Base-by-base conservation (phyloP, 2,329 filamentous ascomycete species). In the Dothiorella sarmentorum region DNA sequence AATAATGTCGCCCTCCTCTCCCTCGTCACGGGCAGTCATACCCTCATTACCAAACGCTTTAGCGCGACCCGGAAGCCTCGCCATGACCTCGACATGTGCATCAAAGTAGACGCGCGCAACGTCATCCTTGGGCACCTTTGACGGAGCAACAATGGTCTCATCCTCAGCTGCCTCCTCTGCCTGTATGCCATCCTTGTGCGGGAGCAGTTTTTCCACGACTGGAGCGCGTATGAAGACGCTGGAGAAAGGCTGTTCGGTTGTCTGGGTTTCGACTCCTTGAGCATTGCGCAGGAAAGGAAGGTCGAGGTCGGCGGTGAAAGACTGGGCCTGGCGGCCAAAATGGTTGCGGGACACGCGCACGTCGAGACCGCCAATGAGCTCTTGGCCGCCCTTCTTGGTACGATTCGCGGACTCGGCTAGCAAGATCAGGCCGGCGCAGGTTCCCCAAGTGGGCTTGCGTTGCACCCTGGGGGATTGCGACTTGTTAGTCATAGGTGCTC, bases 191-290 rank as follows among this genome's bases (percentile, higher is more conserved):
- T 75, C 67, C 52, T 69, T 68, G 33, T 77, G 73, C 5, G 76
- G 81, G 24, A 96, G 74, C 1, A 97, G 76, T 69, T 87, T 87
- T 72, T 97, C 92, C 1, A 99, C 93, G 0, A 97, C 88, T 0
- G 94, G 94, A 0, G 94, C 94, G 7, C 94, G 84, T 67, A 99
- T 99, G 73, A 99, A 99, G 29, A 97, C 88, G 1, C 87, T 90
- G 2, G 85, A 84, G 69, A 95, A 97, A 0, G 83, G 81, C n/a
- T 71, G 61, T 2, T 58, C 40, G 27, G 44, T 58, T 11, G 59
- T 66, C 17, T 69, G 66, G 27, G 66, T 69, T 13, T 64, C 63
- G 4, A 66, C 66, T 13, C 65, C 69, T 13, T 64, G 67, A 4
- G 68, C 61, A 43, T 59, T 58, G 7, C 63, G 64, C 1, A 96